Evolutionary conservation across 352 stramenopile species (phyloP), one percentile per base, ranked within the genome.

Genomic region (Pythium folliculosum): DNA sequence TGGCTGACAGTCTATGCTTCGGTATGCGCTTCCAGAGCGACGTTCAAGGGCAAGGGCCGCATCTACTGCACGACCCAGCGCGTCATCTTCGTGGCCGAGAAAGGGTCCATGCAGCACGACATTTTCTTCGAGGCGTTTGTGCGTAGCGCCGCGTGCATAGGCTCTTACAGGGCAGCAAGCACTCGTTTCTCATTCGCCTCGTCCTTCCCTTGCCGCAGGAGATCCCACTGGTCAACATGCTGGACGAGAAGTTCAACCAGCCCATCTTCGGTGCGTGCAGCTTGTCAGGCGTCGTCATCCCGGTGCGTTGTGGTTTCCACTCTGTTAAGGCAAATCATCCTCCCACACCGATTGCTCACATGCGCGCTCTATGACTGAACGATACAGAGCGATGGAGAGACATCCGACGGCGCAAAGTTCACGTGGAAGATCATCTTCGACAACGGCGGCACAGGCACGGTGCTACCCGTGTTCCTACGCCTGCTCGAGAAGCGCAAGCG

Each of bases 211-310:
- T 21, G 35, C n/a, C 21, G 21, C 47, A 92, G 84, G 82, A 95
- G 73, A 82, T 96, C 13, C 86, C 85, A 27, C 74, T 96, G 16
- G 64, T 71, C 21, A 77, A 83, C n/a, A 92, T 96, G 77, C 82
- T 78, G 22, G 79, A 92, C 37, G 86, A 96, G 54, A 96, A 95
- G 65, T 96, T 96, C 57, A 96, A 96, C 65, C 88, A 96, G 65
- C 89, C 89, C 38, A 95, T 96, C 60, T 96, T 96, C 55, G 89
- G 89, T 14, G 85, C 88, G 22, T 95, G 90, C 60, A 96, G 91
- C 70, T 85, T 96, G 60, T 91, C 83, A 17, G 88, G 88, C 1
- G 64, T 91, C 59, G 84, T 92, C 38, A 65, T 77, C 22, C 60
- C 75, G 35, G 84, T 94, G 73, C 37, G 77, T 16, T 16, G 0